Conservation (phyloP, 2,329 filamentous ascomycete genomes). For the Fusarium begoniae region DNA sequence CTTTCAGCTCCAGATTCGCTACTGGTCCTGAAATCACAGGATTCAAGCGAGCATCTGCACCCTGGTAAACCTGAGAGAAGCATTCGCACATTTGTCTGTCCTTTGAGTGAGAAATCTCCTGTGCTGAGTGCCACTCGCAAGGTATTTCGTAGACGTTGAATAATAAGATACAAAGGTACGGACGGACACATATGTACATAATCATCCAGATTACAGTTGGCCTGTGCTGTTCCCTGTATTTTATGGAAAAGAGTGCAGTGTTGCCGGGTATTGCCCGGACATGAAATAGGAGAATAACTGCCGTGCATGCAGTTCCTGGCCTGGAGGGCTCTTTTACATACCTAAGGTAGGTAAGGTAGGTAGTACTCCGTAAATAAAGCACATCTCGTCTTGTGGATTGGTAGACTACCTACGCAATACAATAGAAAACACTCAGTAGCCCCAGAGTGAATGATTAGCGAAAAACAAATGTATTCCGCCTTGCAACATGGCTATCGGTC, state of each 20-base stretch:
- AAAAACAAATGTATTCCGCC: neutral
- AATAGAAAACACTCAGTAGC: neutral
- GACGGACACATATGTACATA: neutral
- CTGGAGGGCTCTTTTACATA: neutral
- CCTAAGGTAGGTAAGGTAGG: too few relatives aligned
- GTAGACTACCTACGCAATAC: neutral
- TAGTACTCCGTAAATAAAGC: neutral
- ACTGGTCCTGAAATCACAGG: constrained; percentile 4
- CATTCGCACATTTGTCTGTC: constrained; percentile 27
- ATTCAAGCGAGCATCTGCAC: constrained; percentile 17
- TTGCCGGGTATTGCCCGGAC: constrained; percentile 33
- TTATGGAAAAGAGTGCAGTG: neutral
- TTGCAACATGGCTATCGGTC: neutral
- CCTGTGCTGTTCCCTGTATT: constrained; percentile 3
- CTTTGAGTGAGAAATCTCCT: neutral
- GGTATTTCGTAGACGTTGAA: neutral
- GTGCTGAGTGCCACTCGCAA: constrained; percentile 3
- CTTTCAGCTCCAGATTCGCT: constrained; percentile 10
- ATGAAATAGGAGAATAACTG: constrained; percentile 11
- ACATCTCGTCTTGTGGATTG: neutral
- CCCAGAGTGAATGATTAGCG: neutral
- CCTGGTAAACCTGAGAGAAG: constrained; percentile 30
- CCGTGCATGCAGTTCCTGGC: constrained; percentile 1
- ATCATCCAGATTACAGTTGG: neutral
- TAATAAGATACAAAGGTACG: neutral